Conservation (phyloP, 2,329 filamentous ascomycete species). For the Sclerotinia nivalis region DNA sequence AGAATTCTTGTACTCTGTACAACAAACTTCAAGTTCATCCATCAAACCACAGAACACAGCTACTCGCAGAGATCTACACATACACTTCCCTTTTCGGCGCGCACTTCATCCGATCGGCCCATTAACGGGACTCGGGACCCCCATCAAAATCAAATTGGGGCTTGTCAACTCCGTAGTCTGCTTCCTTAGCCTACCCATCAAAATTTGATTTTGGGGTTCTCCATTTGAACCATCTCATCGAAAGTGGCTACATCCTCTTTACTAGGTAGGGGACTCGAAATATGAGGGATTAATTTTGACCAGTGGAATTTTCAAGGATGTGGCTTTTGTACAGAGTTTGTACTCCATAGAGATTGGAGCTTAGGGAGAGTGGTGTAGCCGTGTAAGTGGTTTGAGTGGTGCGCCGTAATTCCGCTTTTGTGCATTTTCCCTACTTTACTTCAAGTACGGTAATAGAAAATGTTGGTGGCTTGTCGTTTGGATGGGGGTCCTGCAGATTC, state of each 20-base stretch:
- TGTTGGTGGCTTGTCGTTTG: background rate
- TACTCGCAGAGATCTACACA: background rate
- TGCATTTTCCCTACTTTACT: background rate
- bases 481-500: background rate
- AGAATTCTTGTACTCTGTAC: background rate
- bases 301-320: conserved; percentile 29
- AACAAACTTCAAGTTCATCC: background rate
- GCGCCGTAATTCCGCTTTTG: background rate
- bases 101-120: background rate
- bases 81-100: background rate
- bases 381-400: background rate
- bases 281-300: conserved; percentile 38
- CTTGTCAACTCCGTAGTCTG: no score
- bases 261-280: background rate
- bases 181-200: no score
- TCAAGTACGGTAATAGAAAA: background rate
- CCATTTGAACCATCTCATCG: background rate
- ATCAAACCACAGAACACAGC: background rate
- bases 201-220: background rate
- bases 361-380: no score
- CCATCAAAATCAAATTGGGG: background rate
- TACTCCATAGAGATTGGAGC: background rate
- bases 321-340: background rate
- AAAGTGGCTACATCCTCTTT: background rate
- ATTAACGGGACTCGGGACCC: background rate